phyloP scores from a whole-genome alignment of 345 rosid genomes.

The Lenwebbia sp. region DNA sequence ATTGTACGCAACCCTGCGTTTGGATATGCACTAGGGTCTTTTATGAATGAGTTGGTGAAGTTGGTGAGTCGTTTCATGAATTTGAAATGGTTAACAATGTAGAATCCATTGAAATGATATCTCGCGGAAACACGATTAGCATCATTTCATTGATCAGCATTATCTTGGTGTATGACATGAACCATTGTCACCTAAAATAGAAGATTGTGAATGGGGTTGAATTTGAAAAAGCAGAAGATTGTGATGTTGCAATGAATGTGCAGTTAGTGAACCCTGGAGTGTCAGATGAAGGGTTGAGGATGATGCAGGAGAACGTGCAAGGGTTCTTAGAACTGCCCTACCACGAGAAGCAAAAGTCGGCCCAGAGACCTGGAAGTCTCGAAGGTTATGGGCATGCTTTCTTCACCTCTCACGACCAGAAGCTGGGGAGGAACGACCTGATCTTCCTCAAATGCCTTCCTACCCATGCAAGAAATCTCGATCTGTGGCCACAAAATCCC shows the following conservation, averaged over 20 bases:
- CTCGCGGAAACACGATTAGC: too few relatives aligned
- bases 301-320: neutral
- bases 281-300: neutral
- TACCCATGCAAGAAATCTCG: slow-evolving; percentile 1
- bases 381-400: slow-evolving; percentile 23
- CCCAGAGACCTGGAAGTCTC: slow-evolving; percentile 14
- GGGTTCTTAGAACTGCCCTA: slow-evolving; percentile 11
- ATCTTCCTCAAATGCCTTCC: slow-evolving; percentile 17
- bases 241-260: neutral
- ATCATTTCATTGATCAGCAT: too few relatives aligned
- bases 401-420: slow-evolving; percentile 15
- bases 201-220: too few relatives aligned
- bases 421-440: slow-evolving; percentile 20
- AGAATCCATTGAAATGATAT: too few relatives aligned
- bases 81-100: neutral
- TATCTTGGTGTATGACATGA: too few relatives aligned
- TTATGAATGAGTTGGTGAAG: neutral
- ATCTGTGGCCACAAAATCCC: slow-evolving; percentile 14
- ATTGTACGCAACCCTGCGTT: too few relatives aligned
- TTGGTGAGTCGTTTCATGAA: neutral
- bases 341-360: slow-evolving; percentile 5
- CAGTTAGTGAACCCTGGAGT: slow-evolving; percentile 3
- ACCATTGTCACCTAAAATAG: too few relatives aligned
- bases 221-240: too few relatives aligned
- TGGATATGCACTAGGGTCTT: neutral